Evolutionary conservation across 148 eudicot genomes (phyloP), one percentile per base, ranked within the genome.

Genomic region (Nepenthes mirabilis): DNA sequence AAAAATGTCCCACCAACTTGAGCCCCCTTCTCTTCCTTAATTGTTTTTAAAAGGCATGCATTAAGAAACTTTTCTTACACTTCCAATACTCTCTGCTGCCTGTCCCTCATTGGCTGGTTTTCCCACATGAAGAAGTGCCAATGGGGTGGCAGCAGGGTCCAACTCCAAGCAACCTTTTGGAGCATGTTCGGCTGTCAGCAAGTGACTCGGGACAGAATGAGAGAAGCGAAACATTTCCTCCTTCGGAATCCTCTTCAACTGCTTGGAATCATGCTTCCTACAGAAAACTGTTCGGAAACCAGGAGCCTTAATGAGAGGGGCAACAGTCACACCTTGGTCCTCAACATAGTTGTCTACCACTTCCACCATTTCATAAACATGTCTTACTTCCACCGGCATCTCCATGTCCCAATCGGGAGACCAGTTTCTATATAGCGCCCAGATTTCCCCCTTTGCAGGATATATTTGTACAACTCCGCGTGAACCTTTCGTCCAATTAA

Each of bases 71-170:
- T 5, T 11, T 49, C 52, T n/a, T 11, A 5, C 12, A 5, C 13
- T 3, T 10, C 14, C 52, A 10, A 11, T 2, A 10, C 3, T 49
- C 14, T 49, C 52, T 2, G 2, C 14, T 49, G 10, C 14, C 3
- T 49, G 52, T 11, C 36, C 8, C 36, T 10, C 36, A 7, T 13
- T 33, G 34, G 8, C 35, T 54, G 57, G 3, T 54, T 50, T 11
- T n/a, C 11, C 51, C 52, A 65, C 65, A 57, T 81, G 75, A 63
- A 84, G 83, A 58, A 81, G 76, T 33, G 79, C 82, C 34, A 68
- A 11, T 13, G 90, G 80, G 9, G 79, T 81, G 14, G 90, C 83
- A n/a, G 90, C 90, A 36, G 90, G 83, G 60, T 84, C 90, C n/a
- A 84, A 74, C 61, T 84, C 90, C 54, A 74, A 60, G 60, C 61